Base-by-base conservation (phyloP, 768 basidiomycete genomes). In the Jaapia argillacea region DNA sequence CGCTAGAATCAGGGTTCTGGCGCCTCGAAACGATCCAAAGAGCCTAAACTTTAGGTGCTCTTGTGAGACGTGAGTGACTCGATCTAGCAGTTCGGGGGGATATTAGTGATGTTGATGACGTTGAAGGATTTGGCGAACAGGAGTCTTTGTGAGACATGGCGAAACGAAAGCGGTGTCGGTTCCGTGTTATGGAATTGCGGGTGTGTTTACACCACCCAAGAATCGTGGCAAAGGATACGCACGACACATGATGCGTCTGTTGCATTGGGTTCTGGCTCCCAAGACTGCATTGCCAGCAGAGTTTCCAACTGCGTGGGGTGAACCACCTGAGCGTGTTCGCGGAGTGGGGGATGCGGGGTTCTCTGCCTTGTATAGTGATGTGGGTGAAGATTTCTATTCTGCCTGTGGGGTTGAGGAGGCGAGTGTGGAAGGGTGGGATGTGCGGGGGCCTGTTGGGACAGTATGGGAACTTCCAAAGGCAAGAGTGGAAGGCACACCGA, bases 1-100 rank as follows among this genome's bases (percentile, higher is more conserved):
- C n/a, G n/a, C n/a, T n/a, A n/a, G n/a, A n/a, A n/a, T n/a, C n/a
- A 81, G 79, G 80, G 72, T 82, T 5, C 60, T 83, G 12, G 75
- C 71, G 24, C 72, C 71, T 1, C 63, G 77, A 38, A 61, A 64
- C 39, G 56, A 75, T 43, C 71, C 77, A 0, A 56, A 59, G 4
- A 69, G 74, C 2, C 48, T 79, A 3, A 67, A 76, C 41, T 81
- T 79, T 52, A 55, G 73, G 52, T 79, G 71, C 51, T 69, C 78
- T 16, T 80, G 78, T 51, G 72, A 77, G 62, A 80, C 75, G 81
- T 81, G 51, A 53, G 69, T 63, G 4, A 14, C 13, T n/a, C n/a
- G n/a, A n/a, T n/a, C n/a, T n/a, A 14, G 12, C n/a, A n/a, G n/a
- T n/a, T n/a, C n/a, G n/a, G n/a, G n/a, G 6, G 13, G 24, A n/a